Evolutionary conservation across 495 filamentous ascomycete genomes (phyloP).

Genomic region (Penicillium coffeae): DNA sequence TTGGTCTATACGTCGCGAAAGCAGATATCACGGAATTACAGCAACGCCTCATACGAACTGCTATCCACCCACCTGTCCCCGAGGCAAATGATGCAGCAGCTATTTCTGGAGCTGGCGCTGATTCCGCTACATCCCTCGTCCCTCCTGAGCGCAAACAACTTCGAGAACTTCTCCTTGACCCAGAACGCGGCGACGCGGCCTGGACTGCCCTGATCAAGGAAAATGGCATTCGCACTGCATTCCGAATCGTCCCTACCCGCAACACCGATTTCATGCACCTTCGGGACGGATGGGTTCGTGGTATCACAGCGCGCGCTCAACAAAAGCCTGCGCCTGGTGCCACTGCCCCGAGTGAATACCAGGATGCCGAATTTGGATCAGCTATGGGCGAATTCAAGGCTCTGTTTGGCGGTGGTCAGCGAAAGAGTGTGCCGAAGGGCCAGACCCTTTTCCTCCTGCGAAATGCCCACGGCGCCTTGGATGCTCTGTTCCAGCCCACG

Average conservation of each 20-base stretch:
- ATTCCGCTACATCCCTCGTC: constrained; percentile 76
- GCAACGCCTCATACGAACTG: constrained; percentile 47
- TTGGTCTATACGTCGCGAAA: constrained; percentile 83
- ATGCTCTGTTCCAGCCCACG: constrained; percentile 62
- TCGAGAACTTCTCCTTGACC: constrained; percentile 63
- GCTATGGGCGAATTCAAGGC: constrained; percentile 71
- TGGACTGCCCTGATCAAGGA: constrained; percentile 70
- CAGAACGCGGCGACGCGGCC: constrained; percentile 57
- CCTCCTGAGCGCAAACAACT: constrained; percentile 69
- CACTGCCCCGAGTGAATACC: constrained; percentile 40
- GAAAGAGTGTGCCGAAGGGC: constrained; percentile 65
- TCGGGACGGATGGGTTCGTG: constrained; percentile 83
- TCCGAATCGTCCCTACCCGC: constrained; percentile 77
- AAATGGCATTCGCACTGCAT: constrained; percentile 60
- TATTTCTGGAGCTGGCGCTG: constrained; percentile 50
- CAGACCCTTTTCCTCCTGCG: constrained; percentile 70
- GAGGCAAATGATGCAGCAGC: constrained; percentile 35
- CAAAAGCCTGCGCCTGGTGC: constrained; percentile 22
- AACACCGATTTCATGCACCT: constrained; percentile 92
- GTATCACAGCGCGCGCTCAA: constrained; percentile 67
- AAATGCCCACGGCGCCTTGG: constrained; percentile 60
- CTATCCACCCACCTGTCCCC: constrained; percentile 28
- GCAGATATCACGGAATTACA: constrained; percentile 64
- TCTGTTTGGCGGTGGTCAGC: constrained; percentile 66
- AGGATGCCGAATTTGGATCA: constrained; percentile 66